Percentiles rank a stretch among this genome's conserved stretches.
phyloP scores from a whole-genome alignment of 73 alveolate genomes.

The Paramecium octaurelia region DNA sequence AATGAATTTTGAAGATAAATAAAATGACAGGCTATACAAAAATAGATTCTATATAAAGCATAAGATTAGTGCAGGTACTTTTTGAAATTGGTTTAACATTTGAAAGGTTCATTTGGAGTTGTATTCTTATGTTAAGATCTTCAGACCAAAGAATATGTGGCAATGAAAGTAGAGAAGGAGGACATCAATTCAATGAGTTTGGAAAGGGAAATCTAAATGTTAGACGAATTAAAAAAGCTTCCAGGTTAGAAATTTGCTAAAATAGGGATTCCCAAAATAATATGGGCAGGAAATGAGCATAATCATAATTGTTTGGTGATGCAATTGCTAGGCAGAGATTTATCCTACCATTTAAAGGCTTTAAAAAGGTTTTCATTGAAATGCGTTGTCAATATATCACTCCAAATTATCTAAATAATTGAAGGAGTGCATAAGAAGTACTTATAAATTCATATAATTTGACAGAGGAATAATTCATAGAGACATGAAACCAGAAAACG shows the following conservation, averaged over 20 bases:
- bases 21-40: background rate
- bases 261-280: conserved; percentile 46
- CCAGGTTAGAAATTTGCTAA: background rate
- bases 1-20: background rate
- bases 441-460: background rate
- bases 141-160: conserved; percentile 33
- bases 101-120: conserved; percentile 34
- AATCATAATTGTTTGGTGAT: conserved; percentile 51
- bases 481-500: conserved; percentile 46
- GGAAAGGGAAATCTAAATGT: conserved; percentile 53
- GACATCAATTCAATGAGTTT: conserved; percentile 41
- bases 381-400: conserved; percentile 41
- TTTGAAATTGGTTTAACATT: background rate
- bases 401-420: conserved; percentile 6
- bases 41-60: background rate
- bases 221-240: conserved; percentile 30
- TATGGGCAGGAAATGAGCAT: conserved; percentile 61
- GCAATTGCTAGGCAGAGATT: conserved; percentile 53
- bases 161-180: conserved; percentile 55
- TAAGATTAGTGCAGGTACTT: conserved; percentile 4
- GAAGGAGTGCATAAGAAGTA: conserved; percentile 55
- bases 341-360: conserved; percentile 51
- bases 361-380: conserved; percentile 57
- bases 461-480: conserved; percentile 37
- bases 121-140: conserved; percentile 55